Conservation (phyloP, 495 filamentous ascomycete species). For the Apodospora peruviana region DNA sequence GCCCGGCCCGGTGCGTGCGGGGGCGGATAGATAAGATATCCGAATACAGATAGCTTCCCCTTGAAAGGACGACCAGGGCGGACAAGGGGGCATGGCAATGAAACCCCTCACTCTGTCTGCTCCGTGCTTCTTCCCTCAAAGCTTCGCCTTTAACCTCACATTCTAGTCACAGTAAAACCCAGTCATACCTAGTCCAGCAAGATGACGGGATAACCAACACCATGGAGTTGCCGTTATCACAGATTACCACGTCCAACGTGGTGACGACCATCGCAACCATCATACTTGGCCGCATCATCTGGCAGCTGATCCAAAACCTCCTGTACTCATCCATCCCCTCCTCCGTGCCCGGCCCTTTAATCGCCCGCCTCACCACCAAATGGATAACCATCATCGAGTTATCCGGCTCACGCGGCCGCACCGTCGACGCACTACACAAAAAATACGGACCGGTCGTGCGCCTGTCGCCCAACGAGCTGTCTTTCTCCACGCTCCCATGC, state of each 20-base stretch:
- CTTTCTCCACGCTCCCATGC: constrained; percentile 26
- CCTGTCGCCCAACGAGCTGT: constrained; percentile 42
- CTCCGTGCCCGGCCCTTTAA: constrained; percentile 31
- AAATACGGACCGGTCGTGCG: constrained; percentile 47
- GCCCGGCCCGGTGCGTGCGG: neutral
- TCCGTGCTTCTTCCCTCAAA: neutral
- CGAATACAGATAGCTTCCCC: no score
- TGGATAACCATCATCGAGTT: constrained; percentile 30
- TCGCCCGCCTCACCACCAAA: constrained; percentile 31
- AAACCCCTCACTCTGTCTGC: neutral
- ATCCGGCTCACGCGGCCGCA: constrained; percentile 23
- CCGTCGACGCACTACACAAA: constrained; percentile 28
- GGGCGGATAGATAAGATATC: neutral
- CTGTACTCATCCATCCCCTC: constrained; percentile 3
- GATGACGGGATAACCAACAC: neutral
- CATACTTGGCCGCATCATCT: neutral
- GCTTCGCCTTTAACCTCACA: neutral
- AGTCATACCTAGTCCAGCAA: neutral
- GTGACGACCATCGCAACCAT: neutral
- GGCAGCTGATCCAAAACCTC: constrained; percentile 3
- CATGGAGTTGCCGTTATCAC: neutral
- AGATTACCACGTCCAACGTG: neutral
- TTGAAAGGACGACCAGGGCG: neutral
- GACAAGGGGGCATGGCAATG: neutral
- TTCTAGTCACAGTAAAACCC: neutral